A percentile compares a stretch with the other conserved stretches of the same genome.
Evolutionary conservation across 2,329 filamentous ascomycete genomes (phyloP).

Genomic region (Phaeosphaeriaceae sp.): DNA sequence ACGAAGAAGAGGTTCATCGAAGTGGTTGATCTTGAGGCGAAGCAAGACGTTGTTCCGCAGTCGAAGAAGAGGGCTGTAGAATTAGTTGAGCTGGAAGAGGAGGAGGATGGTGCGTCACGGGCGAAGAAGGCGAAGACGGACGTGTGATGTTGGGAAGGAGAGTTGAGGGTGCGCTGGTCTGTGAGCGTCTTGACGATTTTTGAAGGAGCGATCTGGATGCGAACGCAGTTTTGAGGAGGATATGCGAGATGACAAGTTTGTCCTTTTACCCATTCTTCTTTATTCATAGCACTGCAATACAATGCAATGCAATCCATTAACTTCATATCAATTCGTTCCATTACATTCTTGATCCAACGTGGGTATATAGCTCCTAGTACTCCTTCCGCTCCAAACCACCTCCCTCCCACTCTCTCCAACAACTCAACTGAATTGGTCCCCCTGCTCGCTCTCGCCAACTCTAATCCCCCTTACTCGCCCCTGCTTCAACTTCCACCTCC

Average conservation of each 20-base stretch:
- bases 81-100: neutral
- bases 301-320: no score
- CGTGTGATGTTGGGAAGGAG: no score
- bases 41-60: neutral
- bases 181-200: neutral
- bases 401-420: neutral
- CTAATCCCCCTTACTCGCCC: conserved; percentile 61
- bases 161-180: neutral
- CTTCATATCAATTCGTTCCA: neutral
- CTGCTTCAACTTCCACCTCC: conserved; percentile 51
- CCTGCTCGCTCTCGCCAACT: conserved; percentile 60
- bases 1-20: no score
- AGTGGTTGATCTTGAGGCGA: no score
- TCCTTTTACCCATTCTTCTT: neutral
- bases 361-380: conserved; percentile 12
- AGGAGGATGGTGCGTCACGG: no score
- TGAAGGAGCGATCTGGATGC: neutral
- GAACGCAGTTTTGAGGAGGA: neutral
- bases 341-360: conserved; percentile 16
- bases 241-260: neutral
- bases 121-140: no score
- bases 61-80: neutral
- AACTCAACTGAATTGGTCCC: conserved; percentile 68
- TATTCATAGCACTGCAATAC: neutral
- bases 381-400: conserved; percentile 1